Evolutionary conservation across 2,329 filamentous ascomycete species (phyloP), one percentile per base, ranked within the genome.

Genomic region (Chrysoporthe puriensis): DNA sequence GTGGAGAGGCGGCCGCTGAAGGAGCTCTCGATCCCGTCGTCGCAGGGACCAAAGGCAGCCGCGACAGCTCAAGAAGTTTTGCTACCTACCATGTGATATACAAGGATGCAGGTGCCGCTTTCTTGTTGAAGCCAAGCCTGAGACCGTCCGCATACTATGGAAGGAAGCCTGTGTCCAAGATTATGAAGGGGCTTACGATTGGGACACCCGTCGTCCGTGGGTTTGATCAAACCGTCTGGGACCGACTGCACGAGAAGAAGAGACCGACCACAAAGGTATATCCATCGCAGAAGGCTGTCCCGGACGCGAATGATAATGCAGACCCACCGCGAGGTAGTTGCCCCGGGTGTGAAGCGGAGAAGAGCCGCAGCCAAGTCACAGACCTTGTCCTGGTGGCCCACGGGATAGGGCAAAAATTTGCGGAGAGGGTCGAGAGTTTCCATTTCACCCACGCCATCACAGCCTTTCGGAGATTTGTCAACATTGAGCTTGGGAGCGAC

Each of bases 401-500:
- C 74, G 96, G 96, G 1, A 98, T 99, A 71, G 96, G 96, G 0
- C 96, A 99, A 77, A 98, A 99, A 77, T 85, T 98, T 62, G 96
- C 94, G 0, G 94, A 99, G 76, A 86, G 94, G 14, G 93, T 98
- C 69, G 95, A 98, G 78, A 97, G 93, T 73, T 99, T 94, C 74
- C 93, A 98, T 77, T 99, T 99, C 74, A 99, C 96, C 0, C 95
- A 98, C 77, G 92, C 94, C 5, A 95, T 98, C 76, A 98, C 97
- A 75, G 88, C 90, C 0, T 96, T 99, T 73, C 89, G 96, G 14
- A 87, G 94, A 68, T 89, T 93, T 26, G 87, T 98, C 66, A 97
- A 97, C 72, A 83, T 94, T 62, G 94, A 99, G 76, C 84, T 97
- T 50, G 87, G 88, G 42, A 92, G 86, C 44, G 88, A 91, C 2